Conservation (phyloP, 345 rosid genomes). For the Brassica nigra region DNA sequence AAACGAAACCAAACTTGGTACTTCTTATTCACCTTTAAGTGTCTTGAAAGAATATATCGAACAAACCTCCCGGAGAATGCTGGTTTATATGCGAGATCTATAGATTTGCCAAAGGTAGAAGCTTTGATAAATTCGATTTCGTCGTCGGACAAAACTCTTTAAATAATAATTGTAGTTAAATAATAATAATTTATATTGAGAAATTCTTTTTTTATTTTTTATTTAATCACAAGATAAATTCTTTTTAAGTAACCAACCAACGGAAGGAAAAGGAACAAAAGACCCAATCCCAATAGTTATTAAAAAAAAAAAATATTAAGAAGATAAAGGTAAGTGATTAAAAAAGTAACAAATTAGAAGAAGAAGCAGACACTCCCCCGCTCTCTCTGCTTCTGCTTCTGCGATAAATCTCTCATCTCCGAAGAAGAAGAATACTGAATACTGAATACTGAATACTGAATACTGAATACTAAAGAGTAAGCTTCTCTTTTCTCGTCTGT, state of each 20-base stretch:
- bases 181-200: too few relatives aligned
- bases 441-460: not conserved
- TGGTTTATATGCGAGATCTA: too few relatives aligned
- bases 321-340: not conserved
- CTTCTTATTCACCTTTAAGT: too few relatives aligned
- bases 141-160: too few relatives aligned
- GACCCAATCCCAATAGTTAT: not conserved
- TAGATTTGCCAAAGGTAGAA: too few relatives aligned
- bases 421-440: not conserved
- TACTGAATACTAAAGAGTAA: not conserved
- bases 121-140: too few relatives aligned
- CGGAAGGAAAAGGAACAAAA: not conserved
- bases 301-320: not conserved
- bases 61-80: too few relatives aligned
- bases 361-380: not conserved
- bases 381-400: not conserved
- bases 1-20: too few relatives aligned
- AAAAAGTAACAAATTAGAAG: not conserved
- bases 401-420: not conserved
- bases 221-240: too few relatives aligned
- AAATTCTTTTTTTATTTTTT: too few relatives aligned
- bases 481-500: constrained; percentile 6
- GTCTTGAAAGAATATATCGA: too few relatives aligned
- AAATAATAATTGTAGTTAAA: too few relatives aligned
- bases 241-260: not conserved